Conservation (phyloP, 2,329 filamentous ascomycete genomes). For the Cryphonectria naterciae region DNA sequence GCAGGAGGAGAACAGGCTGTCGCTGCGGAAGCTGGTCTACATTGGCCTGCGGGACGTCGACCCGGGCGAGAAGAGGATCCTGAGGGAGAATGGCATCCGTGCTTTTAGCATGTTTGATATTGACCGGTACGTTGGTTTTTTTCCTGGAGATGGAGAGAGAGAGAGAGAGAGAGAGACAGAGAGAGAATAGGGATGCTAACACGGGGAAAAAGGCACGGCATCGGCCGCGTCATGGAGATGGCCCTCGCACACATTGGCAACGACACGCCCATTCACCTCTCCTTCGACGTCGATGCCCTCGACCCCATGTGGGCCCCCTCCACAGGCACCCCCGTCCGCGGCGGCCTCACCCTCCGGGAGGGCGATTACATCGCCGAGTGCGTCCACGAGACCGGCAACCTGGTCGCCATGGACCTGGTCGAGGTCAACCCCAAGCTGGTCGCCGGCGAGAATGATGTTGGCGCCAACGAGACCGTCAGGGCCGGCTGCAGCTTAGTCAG, state of each 20-base stretch:
- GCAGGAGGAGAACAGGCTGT: slow-evolving; percentile 69
- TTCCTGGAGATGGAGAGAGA: neutral
- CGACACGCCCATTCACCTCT: slow-evolving; percentile 95
- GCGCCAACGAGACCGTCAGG: slow-evolving; percentile 83
- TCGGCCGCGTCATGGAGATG: slow-evolving; percentile 96
- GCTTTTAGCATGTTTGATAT: slow-evolving; percentile 99
- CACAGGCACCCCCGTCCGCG: slow-evolving; percentile 92
- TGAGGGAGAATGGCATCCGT: slow-evolving; percentile 87
- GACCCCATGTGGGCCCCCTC: slow-evolving; percentile 96
- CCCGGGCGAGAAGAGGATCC: slow-evolving; percentile 87
- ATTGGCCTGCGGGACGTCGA: slow-evolving; percentile 95
- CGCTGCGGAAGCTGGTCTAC: slow-evolving; percentile 87
- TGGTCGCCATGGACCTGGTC: slow-evolving; percentile 80
- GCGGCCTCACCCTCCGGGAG: slow-evolving; percentile 89
- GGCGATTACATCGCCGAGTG: slow-evolving; percentile 96
- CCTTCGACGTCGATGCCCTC: slow-evolving; percentile 94
- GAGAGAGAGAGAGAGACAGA: neutral
- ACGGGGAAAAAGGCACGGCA: slow-evolving; percentile 69
- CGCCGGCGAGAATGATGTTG: slow-evolving; percentile 61
- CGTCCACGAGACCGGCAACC: slow-evolving; percentile 77
- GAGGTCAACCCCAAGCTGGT: slow-evolving; percentile 75
- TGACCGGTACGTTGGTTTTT: slow-evolving; percentile 68
- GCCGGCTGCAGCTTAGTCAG: slow-evolving; percentile 90
- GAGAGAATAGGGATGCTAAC: neutral
- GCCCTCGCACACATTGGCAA: slow-evolving; percentile 92